Base-by-base conservation (phyloP, 768 basidiomycete genomes). In the Suillus weaverae region DNA sequence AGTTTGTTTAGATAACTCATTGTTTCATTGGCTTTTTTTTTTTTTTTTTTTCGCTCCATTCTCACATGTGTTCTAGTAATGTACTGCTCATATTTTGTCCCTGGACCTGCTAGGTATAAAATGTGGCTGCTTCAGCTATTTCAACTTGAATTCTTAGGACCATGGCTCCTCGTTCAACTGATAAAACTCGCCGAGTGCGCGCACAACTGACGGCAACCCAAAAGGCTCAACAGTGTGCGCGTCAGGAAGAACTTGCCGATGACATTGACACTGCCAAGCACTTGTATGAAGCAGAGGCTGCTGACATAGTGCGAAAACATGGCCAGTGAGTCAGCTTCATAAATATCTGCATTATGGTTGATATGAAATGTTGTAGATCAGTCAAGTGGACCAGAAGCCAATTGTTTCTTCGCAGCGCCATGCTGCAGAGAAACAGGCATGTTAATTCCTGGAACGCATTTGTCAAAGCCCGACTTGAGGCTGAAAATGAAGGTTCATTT, bases 371-470 rank as follows among this genome's bases (percentile, higher is more conserved):
- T n/a, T n/a, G 20, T 43, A 59, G 57, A 22, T 59, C 57, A 14
- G 8, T 59, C 3, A 59, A 59, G 18, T 59, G 57, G 57, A 59
- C 57, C 16, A 59, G 41, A 36, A 59, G 13, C 35, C 57, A 59
- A 59, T 10, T 59, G 22, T 59, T 59, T 59, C 41, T 59, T 35
- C 30, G 6, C 8, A 59, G 30, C 20, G 20, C 4, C 10, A 38
- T 59, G 20, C 57, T 38, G 30, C 57, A 59, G 41, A 30, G 13
- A 18, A 59, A 4, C 22, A 38, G 57, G 26, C 7, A 36, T 22
- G 57, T 59, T 59, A 57, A 57, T 14, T 35, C 39, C 55, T 57
- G 55, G 55, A 57, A 57, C 22, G 14, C 55, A 57, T 57, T 57
- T 57, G 48, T 50, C 26, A 50, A 50, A 50, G 48, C 48, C 26